Base-by-base conservation (phyloP, 1,284 basidiomycete genomes). In the Boletus calvinii region DNA sequence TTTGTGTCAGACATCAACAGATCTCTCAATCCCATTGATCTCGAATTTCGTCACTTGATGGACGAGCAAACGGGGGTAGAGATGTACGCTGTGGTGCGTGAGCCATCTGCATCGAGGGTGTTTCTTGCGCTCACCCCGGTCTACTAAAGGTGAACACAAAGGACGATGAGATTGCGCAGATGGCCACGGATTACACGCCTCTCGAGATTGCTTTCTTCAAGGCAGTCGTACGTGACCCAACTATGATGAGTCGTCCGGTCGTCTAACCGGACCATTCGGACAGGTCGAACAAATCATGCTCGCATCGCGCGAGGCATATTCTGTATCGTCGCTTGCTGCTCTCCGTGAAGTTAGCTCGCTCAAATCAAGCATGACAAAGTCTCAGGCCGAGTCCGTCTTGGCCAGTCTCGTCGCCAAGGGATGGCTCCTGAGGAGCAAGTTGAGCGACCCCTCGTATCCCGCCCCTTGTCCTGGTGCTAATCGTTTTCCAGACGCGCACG, bases 201-300 rank as follows among this genome's bases (percentile, higher is more conserved):
- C 72, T 75, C 39, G 92, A 94, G 67, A 91, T 93, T 47, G 76
- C 83, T 0, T 93, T 83, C 69, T 92, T 92, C 76, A 91, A 87
- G 70, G 82, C 82, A 2, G 73, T 93, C 52, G 92, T 91, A 63
- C 57, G 84, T 71, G 50, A 44, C 56, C 40, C 45, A 18, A 4
- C 43, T 17, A 41, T 6, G 32, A 26, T 46, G 45, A 7, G 6
- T 5, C 8, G 17, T 6, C 17, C 5, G 4, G 9, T 13, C n/a
- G 20, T 48, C 55, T 54, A 43, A 53, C 26, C 30, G 6, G 26
- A 39, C n/a, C 40, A 40, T n/a, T n/a, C n/a, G n/a, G 17, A 24
- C 60, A 94, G 92, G 78, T 95, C 38, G 89, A 94, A 62, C 87
- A 89, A 72, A 94, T 95, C 62, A 88, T 94, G 79, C 77, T 87